phyloP scores from a whole-genome alignment of 2,329 filamentous ascomycete species.

The Xylaria digitata region DNA sequence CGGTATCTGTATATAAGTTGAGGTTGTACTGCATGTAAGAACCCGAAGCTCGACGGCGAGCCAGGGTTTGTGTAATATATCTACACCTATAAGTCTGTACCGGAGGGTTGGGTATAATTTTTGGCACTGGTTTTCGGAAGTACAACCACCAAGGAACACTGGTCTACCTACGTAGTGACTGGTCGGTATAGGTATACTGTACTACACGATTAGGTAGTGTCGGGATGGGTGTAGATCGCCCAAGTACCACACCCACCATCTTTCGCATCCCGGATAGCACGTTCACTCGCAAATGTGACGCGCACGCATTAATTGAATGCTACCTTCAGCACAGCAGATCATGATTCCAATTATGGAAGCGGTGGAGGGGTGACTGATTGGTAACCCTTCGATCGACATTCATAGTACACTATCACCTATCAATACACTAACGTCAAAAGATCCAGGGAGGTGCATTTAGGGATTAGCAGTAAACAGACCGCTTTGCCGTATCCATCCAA shows the following conservation, averaged over 20 bases:
- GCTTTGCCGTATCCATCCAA: constrained; percentile 11
- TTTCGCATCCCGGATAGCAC: constrained; percentile 16
- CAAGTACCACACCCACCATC: neutral
- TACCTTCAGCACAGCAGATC: neutral
- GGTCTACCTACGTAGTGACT: too few relatives aligned
- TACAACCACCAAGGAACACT: neutral
- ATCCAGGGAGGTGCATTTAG: constrained; percentile 11
- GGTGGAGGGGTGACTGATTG: neutral
- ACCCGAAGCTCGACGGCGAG: too few relatives aligned
- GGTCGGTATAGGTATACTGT: too few relatives aligned
- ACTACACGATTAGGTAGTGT: too few relatives aligned
- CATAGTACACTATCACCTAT: neutral
- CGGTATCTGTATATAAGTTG: neutral
- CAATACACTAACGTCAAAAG: neutral
- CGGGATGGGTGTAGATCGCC: neutral
- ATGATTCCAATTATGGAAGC: constrained; percentile 8
- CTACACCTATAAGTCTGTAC: neutral
- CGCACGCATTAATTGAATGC: neutral
- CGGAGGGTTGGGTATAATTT: too few relatives aligned
- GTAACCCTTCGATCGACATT: constrained; percentile 21
- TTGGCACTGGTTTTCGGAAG: too few relatives aligned
- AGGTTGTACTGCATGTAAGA: neutral
- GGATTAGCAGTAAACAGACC: constrained; percentile 3
- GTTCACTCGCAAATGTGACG: constrained; percentile 1
- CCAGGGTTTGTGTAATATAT: neutral